Evolutionary conservation across 768 basidiomycete species (phyloP).

Genomic region (Psilocybe cyanescens): DNA sequence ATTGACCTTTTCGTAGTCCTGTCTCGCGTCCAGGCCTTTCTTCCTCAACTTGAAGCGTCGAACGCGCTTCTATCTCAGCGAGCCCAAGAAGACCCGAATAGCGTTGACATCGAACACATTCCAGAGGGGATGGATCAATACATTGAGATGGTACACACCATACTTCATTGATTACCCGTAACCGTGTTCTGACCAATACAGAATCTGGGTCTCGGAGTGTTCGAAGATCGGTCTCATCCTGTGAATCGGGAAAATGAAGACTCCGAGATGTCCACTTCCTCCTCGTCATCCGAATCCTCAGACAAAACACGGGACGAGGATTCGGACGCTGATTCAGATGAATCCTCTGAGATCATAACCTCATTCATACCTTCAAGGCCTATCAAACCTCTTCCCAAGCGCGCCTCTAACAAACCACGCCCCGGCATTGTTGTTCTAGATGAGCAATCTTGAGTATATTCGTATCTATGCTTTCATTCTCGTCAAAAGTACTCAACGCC

Average conservation of each 20-base stretch:
- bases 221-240: conserved; percentile 42
- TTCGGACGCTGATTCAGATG: conserved; percentile 36
- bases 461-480: not conserved
- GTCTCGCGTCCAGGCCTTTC: conserved; percentile 65
- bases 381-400: conserved; percentile 52
- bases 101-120: conserved; percentile 74
- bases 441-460: conserved; percentile 8
- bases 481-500: not conserved
- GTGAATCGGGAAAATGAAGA: conserved; percentile 28
- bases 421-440: conserved; percentile 37
- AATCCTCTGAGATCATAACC: conserved; percentile 41
- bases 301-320: conserved; percentile 26
- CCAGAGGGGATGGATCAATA: conserved; percentile 49
- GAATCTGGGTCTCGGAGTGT: conserved; percentile 70
- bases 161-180: conserved; percentile 3
- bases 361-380: conserved; percentile 43
- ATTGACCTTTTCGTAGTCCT: conserved; percentile 50
- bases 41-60: conserved; percentile 68
- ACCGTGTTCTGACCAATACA: conserved; percentile 28
- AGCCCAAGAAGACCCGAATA: conserved; percentile 51
- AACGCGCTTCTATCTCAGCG: conserved; percentile 55
- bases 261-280: conserved; percentile 33
- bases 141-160: conserved; percentile 61
- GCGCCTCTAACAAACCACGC: conserved; percentile 25
- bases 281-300: conserved; percentile 27